Conservation (phyloP, 116 monocot species). For the Posidonia oceanica region DNA sequence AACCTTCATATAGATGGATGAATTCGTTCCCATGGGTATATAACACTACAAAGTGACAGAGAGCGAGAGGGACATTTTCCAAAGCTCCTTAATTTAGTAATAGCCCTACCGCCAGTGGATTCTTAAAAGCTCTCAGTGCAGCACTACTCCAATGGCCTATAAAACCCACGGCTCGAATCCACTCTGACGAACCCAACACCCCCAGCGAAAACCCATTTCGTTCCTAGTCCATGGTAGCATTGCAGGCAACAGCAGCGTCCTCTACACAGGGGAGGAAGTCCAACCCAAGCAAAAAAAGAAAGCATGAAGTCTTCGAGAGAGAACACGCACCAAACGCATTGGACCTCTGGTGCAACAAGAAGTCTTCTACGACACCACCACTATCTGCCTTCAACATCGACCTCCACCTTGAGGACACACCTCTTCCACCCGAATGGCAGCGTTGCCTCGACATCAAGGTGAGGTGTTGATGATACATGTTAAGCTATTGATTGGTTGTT, state of each 20-base stretch:
- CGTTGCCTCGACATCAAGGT: conserved; percentile 95
- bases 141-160: background rate
- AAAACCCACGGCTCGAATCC: background rate
- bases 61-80: background rate
- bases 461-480: background rate
- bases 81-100: no score
- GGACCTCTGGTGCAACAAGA: background rate
- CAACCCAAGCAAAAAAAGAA: conserved; percentile 1
- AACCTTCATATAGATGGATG: no score
- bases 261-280: background rate
- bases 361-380: background rate
- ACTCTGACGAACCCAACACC: no score
- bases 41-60: background rate
- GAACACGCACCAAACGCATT: background rate
- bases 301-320: background rate
- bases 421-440: conserved; percentile 83
- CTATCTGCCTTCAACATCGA: conserved; percentile 15
- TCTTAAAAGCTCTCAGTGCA: no score
- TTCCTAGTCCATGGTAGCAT: background rate
- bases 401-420: conserved; percentile 40
- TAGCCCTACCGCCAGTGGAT: no score
- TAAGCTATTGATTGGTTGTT: background rate
- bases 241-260: background rate
- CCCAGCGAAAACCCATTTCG: no score
- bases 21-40: no score